These are phyloP conservation scores for Tagetes erecta DNA, from an alignment of 129 eudicot genomes.

Conservation along the genomic window DNA sequence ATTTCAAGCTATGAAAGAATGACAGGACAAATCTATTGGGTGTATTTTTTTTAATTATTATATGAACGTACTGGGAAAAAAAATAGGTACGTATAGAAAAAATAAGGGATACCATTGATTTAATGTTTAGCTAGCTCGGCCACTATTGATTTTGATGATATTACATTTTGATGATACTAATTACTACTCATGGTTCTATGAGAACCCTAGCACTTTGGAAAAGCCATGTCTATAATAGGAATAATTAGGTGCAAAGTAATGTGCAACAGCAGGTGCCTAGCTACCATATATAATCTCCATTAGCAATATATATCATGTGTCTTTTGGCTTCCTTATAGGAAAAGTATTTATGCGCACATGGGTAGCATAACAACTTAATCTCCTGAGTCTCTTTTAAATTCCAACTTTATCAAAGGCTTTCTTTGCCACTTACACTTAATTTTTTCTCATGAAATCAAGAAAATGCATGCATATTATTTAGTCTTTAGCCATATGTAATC, in stretches of 20 bases:
- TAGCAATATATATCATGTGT: background rate
- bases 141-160: too few relatives aligned
- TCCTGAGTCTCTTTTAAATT: slow-evolving; percentile 24
- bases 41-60: too few relatives aligned
- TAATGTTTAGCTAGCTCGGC: too few relatives aligned
- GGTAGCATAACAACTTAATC: slow-evolving; percentile 27
- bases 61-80: too few relatives aligned
- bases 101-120: too few relatives aligned
- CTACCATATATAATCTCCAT: background rate
- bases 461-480: background rate
- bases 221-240: slow-evolving; percentile 2
- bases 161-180: background rate
- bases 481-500: background rate
- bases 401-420: slow-evolving; percentile 3
- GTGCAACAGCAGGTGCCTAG: slow-evolving; percentile 18
- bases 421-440: slow-evolving; percentile 13
- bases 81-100: too few relatives aligned
- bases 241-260: slow-evolving; percentile 24
- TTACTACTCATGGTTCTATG: background rate
- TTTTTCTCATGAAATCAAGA: background rate
- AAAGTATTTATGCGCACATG: slow-evolving; percentile 36
- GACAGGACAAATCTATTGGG: too few relatives aligned
- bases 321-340: slow-evolving; percentile 10
- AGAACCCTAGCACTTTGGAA: slow-evolving; percentile 4
- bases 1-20: too few relatives aligned